Percentiles rank a stretch among this genome's conserved stretches.
These are phyloP conservation scores for Acanthamoeba lugdunensis DNA, from an alignment of 208 protist species.

Conservation along the genomic window DNA sequence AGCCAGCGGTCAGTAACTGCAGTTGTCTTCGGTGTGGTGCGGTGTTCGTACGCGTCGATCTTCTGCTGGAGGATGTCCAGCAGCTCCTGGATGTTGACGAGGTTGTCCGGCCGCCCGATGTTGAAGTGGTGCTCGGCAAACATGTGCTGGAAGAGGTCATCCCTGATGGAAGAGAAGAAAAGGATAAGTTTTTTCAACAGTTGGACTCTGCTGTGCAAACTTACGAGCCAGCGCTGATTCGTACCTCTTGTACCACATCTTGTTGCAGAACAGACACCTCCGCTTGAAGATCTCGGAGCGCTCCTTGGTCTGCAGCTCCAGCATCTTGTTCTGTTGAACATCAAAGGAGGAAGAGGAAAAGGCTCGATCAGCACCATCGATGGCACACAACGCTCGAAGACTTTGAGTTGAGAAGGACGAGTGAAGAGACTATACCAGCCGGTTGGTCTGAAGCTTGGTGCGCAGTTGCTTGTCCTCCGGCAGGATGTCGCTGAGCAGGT, in stretches of 20 bases:
- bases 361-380: neutral
- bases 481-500: constrained; percentile 73
- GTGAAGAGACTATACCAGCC: neutral
- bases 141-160: constrained; percentile 65
- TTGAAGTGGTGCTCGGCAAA: constrained; percentile 75
- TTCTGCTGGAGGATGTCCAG: constrained; percentile 70
- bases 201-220: too few species aligned
- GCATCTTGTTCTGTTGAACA: constrained; percentile 68
- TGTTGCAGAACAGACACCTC: constrained; percentile 54
- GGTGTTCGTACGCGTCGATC: constrained; percentile 29
- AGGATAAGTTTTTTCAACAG: neutral
- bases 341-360: constrained; percentile 52
- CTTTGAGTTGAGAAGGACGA: too few species aligned
- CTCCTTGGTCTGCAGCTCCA: constrained; percentile 35
- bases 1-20: neutral
- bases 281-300: constrained; percentile 72
- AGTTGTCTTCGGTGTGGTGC: too few species aligned
- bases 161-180: neutral
- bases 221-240: too few species aligned
- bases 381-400: too few species aligned
- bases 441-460: constrained; percentile 70
- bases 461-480: constrained; percentile 75
- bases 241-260: constrained; percentile 46
- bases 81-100: constrained; percentile 78
- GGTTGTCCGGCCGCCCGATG: constrained; percentile 78